Conservation (phyloP, 805 yeast genomes). For the Komagataella populi region DNA sequence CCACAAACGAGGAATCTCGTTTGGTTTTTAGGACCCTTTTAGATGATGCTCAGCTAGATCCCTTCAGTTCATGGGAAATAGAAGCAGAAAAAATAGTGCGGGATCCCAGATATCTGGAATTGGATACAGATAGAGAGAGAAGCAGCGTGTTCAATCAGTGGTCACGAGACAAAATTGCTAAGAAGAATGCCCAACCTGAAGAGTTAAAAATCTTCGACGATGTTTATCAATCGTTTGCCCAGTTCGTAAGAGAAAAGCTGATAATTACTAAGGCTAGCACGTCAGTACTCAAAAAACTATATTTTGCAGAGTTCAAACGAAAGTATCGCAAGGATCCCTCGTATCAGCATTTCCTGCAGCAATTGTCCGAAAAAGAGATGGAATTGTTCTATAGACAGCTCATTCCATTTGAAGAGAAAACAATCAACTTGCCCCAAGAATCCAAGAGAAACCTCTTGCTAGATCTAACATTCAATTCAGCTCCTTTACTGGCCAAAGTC, state of each 20-base stretch:
- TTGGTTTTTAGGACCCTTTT: slow-evolving; percentile 6
- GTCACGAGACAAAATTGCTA: neutral
- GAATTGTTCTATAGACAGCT: slow-evolving; percentile 7
- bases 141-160: slow-evolving; percentile 1
- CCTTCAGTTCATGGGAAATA: slow-evolving; percentile 12
- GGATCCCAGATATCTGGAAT: slow-evolving; percentile 10
- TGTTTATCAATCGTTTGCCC: neutral
- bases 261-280: slow-evolving; percentile 3
- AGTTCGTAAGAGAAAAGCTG: slow-evolving; percentile 1
- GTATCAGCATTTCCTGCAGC: slow-evolving; percentile 4
- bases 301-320: slow-evolving; percentile 16
- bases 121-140: slow-evolving; percentile 7
- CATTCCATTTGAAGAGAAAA: slow-evolving; percentile 1
- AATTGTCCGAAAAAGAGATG: slow-evolving; percentile 6
- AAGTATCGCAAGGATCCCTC: slow-evolving; percentile 5
- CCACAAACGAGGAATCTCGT: neutral
- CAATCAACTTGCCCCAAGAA: neutral
- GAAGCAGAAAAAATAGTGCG: slow-evolving; percentile 8
- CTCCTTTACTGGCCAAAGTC: neutral
- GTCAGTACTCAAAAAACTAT: slow-evolving; percentile 5
- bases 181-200: neutral
- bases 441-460: neutral
- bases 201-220: neutral
- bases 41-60: slow-evolving; percentile 5
- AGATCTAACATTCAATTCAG: neutral